These are phyloP conservation scores for Pinus taeda DNA, from an alignment of 75 land plant species.

Conservation along the genomic window DNA sequence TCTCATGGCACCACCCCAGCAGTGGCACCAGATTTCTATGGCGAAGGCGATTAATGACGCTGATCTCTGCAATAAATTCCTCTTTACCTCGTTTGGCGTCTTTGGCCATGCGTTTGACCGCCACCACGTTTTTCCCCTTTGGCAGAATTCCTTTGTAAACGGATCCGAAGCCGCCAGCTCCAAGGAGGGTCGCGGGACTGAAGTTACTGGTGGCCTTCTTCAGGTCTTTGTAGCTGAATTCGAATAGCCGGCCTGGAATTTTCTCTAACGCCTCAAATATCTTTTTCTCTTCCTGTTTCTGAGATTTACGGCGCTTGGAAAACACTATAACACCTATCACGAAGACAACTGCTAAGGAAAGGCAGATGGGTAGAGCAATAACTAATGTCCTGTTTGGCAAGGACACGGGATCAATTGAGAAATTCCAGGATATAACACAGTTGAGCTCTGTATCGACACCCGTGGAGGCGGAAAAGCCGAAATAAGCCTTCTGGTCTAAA, in stretches of 20 bases:
- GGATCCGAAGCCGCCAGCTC: slow-evolving; percentile 53
- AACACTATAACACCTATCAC: not conserved
- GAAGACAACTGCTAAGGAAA: not conserved
- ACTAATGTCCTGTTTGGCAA: no score
- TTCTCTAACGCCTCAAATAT: not conserved
- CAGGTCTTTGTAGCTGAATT: slow-evolving; percentile 42
- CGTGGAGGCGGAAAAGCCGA: slow-evolving; percentile 69
- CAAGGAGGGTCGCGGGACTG: slow-evolving; percentile 32
- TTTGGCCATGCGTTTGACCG: slow-evolving; percentile 42
- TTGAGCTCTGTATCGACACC: slow-evolving; percentile 36
- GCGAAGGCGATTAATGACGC: slow-evolving; percentile 32
- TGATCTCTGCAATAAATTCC: slow-evolving; percentile 35
- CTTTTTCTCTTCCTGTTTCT: not conserved
- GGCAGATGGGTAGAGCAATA: not conserved
- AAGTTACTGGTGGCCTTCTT: slow-evolving; percentile 45
- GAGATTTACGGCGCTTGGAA: not conserved
- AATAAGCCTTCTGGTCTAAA: slow-evolving; percentile 32
- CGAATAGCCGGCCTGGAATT: not conserved
- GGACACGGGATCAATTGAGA: not conserved
- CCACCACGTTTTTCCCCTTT: slow-evolving; percentile 1
- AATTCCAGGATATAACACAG: slow-evolving; percentile 10
- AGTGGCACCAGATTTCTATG: slow-evolving; percentile 39
- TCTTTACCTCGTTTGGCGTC: slow-evolving; percentile 35
- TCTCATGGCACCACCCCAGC: slow-evolving; percentile 43
- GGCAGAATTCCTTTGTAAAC: slow-evolving; percentile 42